Conservation (phyloP, 176 grass and related monocot species). For the Zoysia pacifica region DNA sequence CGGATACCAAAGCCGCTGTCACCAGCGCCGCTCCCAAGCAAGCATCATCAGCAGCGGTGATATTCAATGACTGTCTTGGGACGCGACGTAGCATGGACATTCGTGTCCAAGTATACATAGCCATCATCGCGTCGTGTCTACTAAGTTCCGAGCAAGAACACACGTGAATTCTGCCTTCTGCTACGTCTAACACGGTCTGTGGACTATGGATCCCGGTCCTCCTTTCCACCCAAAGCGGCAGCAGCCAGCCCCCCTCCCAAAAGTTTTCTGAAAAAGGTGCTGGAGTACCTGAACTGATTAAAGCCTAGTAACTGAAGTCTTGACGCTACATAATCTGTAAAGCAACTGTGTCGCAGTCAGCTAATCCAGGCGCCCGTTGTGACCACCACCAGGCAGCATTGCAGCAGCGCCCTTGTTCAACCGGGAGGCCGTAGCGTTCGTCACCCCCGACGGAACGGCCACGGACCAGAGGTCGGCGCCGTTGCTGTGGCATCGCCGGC, state of each 20-base stretch:
- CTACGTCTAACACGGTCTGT: neutral
- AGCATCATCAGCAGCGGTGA: neutral
- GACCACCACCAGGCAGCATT: neutral
- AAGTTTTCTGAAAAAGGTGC: constrained; percentile 19
- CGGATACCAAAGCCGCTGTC: constrained; percentile 28
- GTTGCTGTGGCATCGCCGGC: constrained; percentile 42
- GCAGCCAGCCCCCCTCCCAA: neutral
- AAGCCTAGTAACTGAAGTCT: neutral
- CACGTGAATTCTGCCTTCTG: constrained; percentile 1
- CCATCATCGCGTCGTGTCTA: constrained; percentile 24
- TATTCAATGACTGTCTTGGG: constrained; percentile 21
- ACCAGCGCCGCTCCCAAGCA: neutral
- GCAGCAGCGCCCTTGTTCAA: neutral
- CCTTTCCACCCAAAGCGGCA: constrained; percentile 16
- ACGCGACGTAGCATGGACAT: constrained; percentile 19
- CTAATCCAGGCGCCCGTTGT: constrained; percentile 10
- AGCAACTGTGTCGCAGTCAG: neutral
- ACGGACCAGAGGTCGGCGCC: constrained; percentile 83
- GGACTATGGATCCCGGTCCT: constrained; percentile 10
- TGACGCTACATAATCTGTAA: constrained; percentile 20
- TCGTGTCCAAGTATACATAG: constrained; percentile 23
- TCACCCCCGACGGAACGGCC: constrained; percentile 18
- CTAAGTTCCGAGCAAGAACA: neutral
- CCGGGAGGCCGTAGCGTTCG: neutral
- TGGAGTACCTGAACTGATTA: constrained; percentile 27